These are phyloP conservation scores for Oryza longistaminata DNA, from an alignment of 176 grass and related monocot species.

Conservation along the genomic window DNA sequence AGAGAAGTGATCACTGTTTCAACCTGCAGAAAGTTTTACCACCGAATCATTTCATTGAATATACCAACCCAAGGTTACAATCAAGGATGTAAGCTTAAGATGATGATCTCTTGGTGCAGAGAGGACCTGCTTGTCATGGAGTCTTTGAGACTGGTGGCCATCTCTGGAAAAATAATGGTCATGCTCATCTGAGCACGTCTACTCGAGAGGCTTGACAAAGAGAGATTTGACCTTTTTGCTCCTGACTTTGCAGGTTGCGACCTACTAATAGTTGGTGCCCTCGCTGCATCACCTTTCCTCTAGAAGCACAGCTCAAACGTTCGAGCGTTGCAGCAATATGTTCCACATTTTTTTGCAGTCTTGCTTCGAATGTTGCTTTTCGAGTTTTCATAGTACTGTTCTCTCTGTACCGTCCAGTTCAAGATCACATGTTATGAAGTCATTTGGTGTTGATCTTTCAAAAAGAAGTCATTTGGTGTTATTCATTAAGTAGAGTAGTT, in stretches of 20 bases:
- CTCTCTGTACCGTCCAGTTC: not conserved
- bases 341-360: not conserved
- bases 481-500: not conserved
- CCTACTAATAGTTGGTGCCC: slow-evolving; percentile 39
- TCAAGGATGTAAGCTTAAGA: slow-evolving; percentile 4
- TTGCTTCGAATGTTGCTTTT: not conserved
- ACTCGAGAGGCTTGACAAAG: not conserved
- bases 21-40: slow-evolving; percentile 5
- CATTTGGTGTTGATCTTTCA: too few species aligned
- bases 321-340: not conserved
- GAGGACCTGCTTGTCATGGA: slow-evolving; percentile 17
- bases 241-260: slow-evolving; percentile 20
- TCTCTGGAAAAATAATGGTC: slow-evolving; percentile 26
- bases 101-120: slow-evolving; percentile 10
- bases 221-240: slow-evolving; percentile 16
- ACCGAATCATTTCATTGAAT: slow-evolving; percentile 25
- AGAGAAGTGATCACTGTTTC: slow-evolving; percentile 12
- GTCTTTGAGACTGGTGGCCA: slow-evolving; percentile 21
- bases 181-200: slow-evolving; percentile 35
- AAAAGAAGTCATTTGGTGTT: not conserved
- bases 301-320: slow-evolving; percentile 32
- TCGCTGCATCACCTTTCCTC: slow-evolving; percentile 28
- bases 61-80: not conserved
- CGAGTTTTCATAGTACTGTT: slow-evolving; percentile 4
- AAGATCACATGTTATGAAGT: not conserved